Evolutionary conservation across 2,329 filamentous ascomycete species (phyloP), one percentile per base, ranked within the genome.

Genomic region (Leptoxyphium fumago): DNA sequence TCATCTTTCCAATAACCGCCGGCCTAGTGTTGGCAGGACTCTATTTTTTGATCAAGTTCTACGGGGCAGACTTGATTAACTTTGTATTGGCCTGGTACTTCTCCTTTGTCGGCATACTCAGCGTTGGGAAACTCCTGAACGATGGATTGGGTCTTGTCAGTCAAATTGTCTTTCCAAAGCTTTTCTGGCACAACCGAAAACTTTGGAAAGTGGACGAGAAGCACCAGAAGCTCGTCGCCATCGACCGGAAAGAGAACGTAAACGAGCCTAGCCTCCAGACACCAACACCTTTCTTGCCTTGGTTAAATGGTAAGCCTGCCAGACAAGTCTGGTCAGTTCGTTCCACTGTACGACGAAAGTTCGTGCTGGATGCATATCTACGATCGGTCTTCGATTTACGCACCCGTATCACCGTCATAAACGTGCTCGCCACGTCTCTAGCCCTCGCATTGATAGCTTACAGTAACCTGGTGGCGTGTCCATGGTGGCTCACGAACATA

Each of bases 21-120:
- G 85, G 79, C 2, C 56, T 70, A 9, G 77, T 81, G 1, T 74
- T 96, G 8, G 72, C 78, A 38, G 78, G 78, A 5, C 70, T 96
- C 10, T 96, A 96, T 67, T 80, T 88, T 54, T 70, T 94, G 47
- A 86, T 96, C 58, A 86, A 93, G 61, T 91, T 82, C 74, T 75
- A 95, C 44, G 84, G 94, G 55, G 80, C 87, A 1, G 71, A 78
- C 10, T 68, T 93, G 17, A 65, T 96, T 55, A 95, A 89, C 67
- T 84, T 81, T 62, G 74, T 93, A 34, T 67, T 96, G 17, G 80
- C 84, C 34, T 78, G 74, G 56, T 95, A 96, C 67, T 88, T 94
- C 64, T 84, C 83, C 2, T 62, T 77, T 46, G 78, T 89, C 58
- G 85, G 84, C 0, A 64, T 93, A n/a, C 80, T 83, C 48, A 85